A percentile compares a stretch with the other conserved stretches of the same genome.
Evolutionary conservation across 2,329 filamentous ascomycete species (phyloP).

Genomic region (Nothopassalora personata): DNA sequence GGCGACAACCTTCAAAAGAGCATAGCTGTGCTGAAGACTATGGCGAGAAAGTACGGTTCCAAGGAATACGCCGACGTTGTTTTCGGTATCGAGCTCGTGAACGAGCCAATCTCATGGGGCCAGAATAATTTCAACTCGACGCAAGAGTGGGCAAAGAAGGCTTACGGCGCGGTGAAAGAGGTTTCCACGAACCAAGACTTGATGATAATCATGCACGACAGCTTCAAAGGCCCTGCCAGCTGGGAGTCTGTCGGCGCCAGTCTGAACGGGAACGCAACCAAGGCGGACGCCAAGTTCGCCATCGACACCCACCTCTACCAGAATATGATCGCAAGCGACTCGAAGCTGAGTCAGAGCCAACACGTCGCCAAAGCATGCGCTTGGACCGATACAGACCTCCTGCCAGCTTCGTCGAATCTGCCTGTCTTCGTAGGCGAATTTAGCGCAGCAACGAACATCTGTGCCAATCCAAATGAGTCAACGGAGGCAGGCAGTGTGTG

Average conservation of each 20-base stretch:
- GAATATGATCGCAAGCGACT: conserved; percentile 36
- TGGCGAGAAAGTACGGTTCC: conserved; percentile 39
- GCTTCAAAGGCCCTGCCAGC: conserved; percentile 28
- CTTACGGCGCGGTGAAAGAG: conserved; percentile 32
- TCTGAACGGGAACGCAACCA: conserved; percentile 25
- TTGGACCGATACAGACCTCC: conserved; percentile 29
- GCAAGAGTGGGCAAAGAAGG: conserved; percentile 33
- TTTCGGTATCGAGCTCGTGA: conserved; percentile 41
- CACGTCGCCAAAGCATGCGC: conserved; percentile 42
- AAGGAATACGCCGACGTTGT: conserved; percentile 39
- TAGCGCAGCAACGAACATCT: conserved; percentile 41
- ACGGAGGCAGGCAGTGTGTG: conserved; percentile 32
- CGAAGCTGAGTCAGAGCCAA: conserved; percentile 34
- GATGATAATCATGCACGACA: conserved; percentile 38
- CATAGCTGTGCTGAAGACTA: conserved; percentile 35
- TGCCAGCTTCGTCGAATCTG: conserved; percentile 31
- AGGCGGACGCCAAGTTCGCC: conserved; percentile 32
- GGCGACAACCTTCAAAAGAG: conserved; percentile 32
- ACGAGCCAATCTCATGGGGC: conserved; percentile 38
- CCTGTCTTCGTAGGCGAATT: conserved; percentile 43
- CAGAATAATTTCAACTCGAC: conserved; percentile 34
- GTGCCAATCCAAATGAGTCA: conserved; percentile 39
- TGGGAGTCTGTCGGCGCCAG: conserved; percentile 29
- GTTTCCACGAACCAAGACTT: conserved; percentile 32
- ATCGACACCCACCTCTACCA: conserved; percentile 44